These are phyloP conservation scores for Talinum fruticosum DNA, from an alignment of 148 eudicot genomes.

Conservation along the genomic window DNA sequence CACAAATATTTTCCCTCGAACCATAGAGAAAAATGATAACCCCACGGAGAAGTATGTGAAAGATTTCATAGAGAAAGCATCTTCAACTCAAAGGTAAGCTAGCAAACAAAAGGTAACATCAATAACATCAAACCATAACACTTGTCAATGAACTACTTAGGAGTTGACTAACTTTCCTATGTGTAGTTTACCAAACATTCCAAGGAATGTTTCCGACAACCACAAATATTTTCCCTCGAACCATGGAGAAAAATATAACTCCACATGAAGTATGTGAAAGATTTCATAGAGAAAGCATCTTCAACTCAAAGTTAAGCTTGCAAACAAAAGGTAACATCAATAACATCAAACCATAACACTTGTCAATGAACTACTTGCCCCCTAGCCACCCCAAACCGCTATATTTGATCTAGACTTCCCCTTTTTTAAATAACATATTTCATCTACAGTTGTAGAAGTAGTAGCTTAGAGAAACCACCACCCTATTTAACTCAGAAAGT, in stretches of 20 bases:
- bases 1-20: neutral
- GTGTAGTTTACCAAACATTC: neutral
- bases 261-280: neutral
- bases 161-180: no score
- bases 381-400: no score
- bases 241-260: neutral
- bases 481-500: no score
- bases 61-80: neutral
- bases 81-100: neutral
- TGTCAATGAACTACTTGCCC: neutral
- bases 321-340: neutral
- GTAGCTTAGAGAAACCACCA: no score
- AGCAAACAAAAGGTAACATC: neutral
- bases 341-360: neutral
- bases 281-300: neutral
- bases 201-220: neutral
- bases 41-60: neutral
- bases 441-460: no score
- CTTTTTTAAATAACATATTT: no score
- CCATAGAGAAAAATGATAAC: neutral
- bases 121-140: neutral
- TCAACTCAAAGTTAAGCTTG: neutral
- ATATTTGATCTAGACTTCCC: no score
- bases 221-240: neutral
- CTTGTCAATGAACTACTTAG: neutral